Percentiles rank a stretch among this genome's conserved stretches.
Evolutionary conservation across 768 basidiomycete species (phyloP).

Genomic region (Leccinum fibrillosum): DNA sequence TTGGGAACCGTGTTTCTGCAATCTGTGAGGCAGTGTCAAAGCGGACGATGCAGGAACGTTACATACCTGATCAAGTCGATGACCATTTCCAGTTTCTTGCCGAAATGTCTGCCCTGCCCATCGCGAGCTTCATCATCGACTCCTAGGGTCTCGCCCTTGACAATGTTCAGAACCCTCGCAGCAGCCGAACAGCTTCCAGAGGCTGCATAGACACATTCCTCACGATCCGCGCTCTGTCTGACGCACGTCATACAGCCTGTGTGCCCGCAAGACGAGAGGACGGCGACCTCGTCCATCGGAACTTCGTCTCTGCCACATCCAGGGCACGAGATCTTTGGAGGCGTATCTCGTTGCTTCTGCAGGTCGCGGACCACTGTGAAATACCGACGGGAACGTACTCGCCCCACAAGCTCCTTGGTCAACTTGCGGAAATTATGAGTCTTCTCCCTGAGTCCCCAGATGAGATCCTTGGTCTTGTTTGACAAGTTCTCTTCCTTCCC

Average conservation of each 20-base stretch:
- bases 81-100: constrained; percentile 77
- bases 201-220: constrained; percentile 76
- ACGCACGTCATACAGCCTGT: constrained; percentile 80
- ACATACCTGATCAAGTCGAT: constrained; percentile 72
- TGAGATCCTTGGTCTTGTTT: constrained; percentile 55
- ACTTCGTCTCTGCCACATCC: constrained; percentile 53
- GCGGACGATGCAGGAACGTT: not conserved
- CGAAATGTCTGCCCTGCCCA: constrained; percentile 72
- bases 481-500: constrained; percentile 56
- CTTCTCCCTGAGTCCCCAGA: constrained; percentile 84
- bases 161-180: constrained; percentile 78
- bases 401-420: constrained; percentile 85
- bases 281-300: constrained; percentile 67
- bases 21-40: not conserved
- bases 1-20: constrained; percentile 63
- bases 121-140: constrained; percentile 75
- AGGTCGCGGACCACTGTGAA: constrained; percentile 89
- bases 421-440: constrained; percentile 82
- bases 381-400: constrained; percentile 86
- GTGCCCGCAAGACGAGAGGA: constrained; percentile 91
- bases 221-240: constrained; percentile 63
- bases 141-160: constrained; percentile 75
- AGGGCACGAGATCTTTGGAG: constrained; percentile 60
- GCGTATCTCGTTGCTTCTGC: constrained; percentile 67
- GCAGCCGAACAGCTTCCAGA: constrained; percentile 74